Evolutionary conservation across 371 early-diverging fungal species (phyloP), one percentile per base, ranked within the genome.

Genomic region (Actinomortierella wolfii): DNA sequence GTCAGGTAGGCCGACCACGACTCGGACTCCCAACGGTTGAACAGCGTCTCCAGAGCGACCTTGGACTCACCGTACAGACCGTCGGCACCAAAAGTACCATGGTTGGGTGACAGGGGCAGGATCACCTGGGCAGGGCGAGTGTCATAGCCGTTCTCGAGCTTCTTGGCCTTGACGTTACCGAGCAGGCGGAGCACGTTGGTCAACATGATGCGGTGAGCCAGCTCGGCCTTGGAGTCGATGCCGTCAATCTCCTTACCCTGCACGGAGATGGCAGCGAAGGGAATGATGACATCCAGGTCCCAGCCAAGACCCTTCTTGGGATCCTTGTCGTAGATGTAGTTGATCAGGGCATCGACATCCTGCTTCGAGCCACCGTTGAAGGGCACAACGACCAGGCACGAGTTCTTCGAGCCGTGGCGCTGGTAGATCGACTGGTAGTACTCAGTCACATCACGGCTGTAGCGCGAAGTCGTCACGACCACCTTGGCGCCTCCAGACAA

Each of bases 41-140:
- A 83, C 60, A 96, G 75, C 44, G 95, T 94, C 81, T 96, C 96
- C 25, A 97, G 84, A 17, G 89, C 89, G 59, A 97, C 87, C 89
- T 97, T 97, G 71, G 95, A 92, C 76, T 97, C 97, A 63, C 90
- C 86, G 79, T 97, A 97, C 18, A 96, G 84, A 78, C 97, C 97
- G 68, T 97, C 95, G 59, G 81, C 82, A 68, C 97, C 97, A 63
- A 97, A 96, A 9, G 89, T 90, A 58, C 97, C 97, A 74, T 97
- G 97, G 85, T 97, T 97, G 54, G 96, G 97, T 53, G 97, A 97
- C 56, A 97, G 76, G 4, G 97, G 97, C 54, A 97, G 75, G 29
- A 97, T 82, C 42, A 94, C 94, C 61, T 92, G 90, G 39, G 97
- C 94, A 51, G 97, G 96, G 50, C 95, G 92, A 53, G 94, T 92